phyloP scores from a whole-genome alignment of 768 basidiomycete species.

The Tephrocybe sp. region DNA sequence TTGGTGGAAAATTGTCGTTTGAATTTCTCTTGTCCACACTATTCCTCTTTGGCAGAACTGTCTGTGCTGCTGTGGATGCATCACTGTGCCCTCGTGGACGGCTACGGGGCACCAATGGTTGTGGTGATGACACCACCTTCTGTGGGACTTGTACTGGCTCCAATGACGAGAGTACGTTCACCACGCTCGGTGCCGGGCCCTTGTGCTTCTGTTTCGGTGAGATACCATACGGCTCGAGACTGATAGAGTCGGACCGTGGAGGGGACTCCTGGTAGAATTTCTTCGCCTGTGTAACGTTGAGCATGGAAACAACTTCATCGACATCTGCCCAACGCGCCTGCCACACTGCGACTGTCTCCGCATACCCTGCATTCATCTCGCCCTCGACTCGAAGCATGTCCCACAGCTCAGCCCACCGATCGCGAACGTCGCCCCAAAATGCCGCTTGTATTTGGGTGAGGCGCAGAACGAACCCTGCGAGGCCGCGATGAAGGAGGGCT shows the following conservation, averaged over 20 bases:
- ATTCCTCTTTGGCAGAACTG: constrained; percentile 15
- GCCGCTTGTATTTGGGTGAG: constrained; percentile 56
- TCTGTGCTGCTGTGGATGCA: constrained; percentile 13
- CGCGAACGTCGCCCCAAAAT: constrained; percentile 61
- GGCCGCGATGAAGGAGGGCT: constrained; percentile 56
- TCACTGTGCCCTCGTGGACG: constrained; percentile 29
- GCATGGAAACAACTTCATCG: constrained; percentile 42
- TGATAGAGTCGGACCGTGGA: constrained; percentile 9
- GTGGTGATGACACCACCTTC: constrained; percentile 28
- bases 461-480: constrained; percentile 48
- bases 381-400: constrained; percentile 75
- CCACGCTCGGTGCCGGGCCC: constrained; percentile 5
- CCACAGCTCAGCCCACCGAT: constrained; percentile 82
- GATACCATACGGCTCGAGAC: constrained; percentile 17
- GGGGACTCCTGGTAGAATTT: constrained; percentile 26
- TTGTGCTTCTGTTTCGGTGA: constrained; percentile 6
- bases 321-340: constrained; percentile 67
- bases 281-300: constrained; percentile 30
- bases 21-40: constrained; percentile 14
- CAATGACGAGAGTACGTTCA: constrained; percentile 24
- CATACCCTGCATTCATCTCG: constrained; percentile 62
- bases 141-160: constrained; percentile 22
- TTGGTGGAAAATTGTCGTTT: constrained; percentile 13
- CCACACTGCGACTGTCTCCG: constrained; percentile 77
- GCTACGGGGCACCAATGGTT: constrained; percentile 23